Evolutionary conservation across 2,329 filamentous ascomycete genomes (phyloP), one percentile per base, ranked within the genome.

Genomic region (Lasiodiplodia theobromae): DNA sequence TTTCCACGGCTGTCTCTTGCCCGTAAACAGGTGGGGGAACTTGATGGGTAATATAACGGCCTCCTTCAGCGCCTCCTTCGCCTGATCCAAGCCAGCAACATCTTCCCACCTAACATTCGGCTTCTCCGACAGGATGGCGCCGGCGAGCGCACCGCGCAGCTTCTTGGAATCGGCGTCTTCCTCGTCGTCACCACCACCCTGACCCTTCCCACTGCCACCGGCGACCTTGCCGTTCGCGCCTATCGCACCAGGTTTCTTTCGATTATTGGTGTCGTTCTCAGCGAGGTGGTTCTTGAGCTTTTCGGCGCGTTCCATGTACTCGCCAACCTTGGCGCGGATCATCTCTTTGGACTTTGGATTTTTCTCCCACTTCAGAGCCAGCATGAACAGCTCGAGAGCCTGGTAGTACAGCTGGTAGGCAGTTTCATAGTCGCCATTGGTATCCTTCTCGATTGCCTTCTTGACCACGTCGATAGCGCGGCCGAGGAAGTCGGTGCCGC

Each of bases 341-440:
- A 97, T 97, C 78, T 96, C 94, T 85, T 98, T 98, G 72, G 93
- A 94, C 75, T 94, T 95, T 71, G 92, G 90, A 83, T 97, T 98
- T 88, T 98, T 99, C 85, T 99, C 96, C 95, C 95, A 99, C 86
- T 99, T 99, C 70, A 99, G 87, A 40, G 96, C 96, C 70, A 98
- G 92, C 92, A 99, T 97, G 86, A 98, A 99, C 69, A 98, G 89
- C 83, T 99, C 95, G 74, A 99, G 92, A 64, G 95, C 91, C 74
- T 93, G 91, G 85, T 97, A 97, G 88, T 99, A 99, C 71, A 92
- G 87, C 78, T 97, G 92, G 81, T 98, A 98, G 68, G 96, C 96
- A 81, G 96, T 95, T 76, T 97, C 94, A 83, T 99, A 99, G 79
- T 98, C 93, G 79, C 93, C 94, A 56, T 92, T 92, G 73, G 95